Conservation (phyloP, 148 eudicot genomes). For the Drosera capensis region DNA sequence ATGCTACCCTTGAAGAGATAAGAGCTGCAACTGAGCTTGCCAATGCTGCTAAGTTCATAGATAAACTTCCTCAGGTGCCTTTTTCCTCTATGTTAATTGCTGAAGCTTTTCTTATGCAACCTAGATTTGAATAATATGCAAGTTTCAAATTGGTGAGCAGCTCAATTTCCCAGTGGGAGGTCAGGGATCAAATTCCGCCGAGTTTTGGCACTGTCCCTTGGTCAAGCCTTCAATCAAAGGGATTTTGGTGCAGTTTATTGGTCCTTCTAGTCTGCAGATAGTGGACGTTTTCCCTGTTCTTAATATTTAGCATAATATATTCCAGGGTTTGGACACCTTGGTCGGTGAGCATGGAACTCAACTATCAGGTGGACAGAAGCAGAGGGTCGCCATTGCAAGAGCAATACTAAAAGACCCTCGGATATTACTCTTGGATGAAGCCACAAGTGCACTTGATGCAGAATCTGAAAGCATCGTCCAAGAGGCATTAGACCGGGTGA, state of each 20-base stretch:
- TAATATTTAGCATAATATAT: not conserved
- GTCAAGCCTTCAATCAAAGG: too few relatives aligned
- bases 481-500: slow-evolving; percentile 66
- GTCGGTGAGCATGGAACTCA: slow-evolving; percentile 86
- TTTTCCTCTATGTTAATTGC: not conserved
- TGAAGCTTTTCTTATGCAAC: not conserved
- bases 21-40: slow-evolving; percentile 61
- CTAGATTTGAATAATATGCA: not conserved
- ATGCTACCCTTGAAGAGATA: slow-evolving; percentile 51
- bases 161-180: too few relatives aligned
- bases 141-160: not conserved
- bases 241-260: too few relatives aligned
- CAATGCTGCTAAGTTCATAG: slow-evolving; percentile 68
- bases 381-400: slow-evolving; percentile 80
- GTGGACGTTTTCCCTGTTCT: too few relatives aligned
- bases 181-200: too few relatives aligned
- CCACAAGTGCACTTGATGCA: slow-evolving; percentile 83
- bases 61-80: slow-evolving; percentile 50
- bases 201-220: too few relatives aligned
- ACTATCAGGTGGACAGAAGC: slow-evolving; percentile 89
- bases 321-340: slow-evolving; percentile 71
- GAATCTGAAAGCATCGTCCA: slow-evolving; percentile 82
- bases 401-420: slow-evolving; percentile 68
- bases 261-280: too few relatives aligned
- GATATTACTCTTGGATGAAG: slow-evolving; percentile 79